Evolutionary conservation across 192 early-diverging fungal genomes (phyloP).

Genomic region (Coemansia sp.): DNA sequence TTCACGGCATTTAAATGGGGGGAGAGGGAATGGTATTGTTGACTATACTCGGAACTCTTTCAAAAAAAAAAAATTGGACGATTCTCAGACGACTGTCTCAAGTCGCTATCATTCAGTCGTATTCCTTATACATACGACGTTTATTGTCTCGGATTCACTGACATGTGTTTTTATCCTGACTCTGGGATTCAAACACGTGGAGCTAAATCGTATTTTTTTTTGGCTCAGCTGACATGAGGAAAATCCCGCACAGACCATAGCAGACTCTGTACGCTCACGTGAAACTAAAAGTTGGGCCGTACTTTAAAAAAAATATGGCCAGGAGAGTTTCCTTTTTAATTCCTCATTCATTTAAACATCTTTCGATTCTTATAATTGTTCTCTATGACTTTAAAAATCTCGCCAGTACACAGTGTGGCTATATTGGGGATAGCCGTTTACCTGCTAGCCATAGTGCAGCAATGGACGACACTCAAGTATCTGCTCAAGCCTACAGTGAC

Average conservation of each 20-base stretch:
- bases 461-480: slow-evolving; percentile 28
- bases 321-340: background rate
- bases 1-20: background rate
- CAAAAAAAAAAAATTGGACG: background rate
- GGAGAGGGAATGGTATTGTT: background rate
- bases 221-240: background rate
- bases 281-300: background rate
- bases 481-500: slow-evolving; percentile 42
- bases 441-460: slow-evolving; percentile 14
- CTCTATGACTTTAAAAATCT: background rate
- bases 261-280: background rate
- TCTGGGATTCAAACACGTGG: slow-evolving; percentile 31
- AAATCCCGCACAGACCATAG: background rate
- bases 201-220: slow-evolving; percentile 11
- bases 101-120: slow-evolving; percentile 1
- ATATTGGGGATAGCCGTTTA: slow-evolving; percentile 18
- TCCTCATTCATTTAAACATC: background rate
- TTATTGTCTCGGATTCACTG: slow-evolving; percentile 30
- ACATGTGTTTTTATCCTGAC: slow-evolving; percentile 20
- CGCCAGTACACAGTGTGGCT: slow-evolving; percentile 10
- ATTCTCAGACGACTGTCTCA: slow-evolving; percentile 1
- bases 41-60: background rate
- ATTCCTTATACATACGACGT: slow-evolving; percentile 22
- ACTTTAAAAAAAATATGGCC: no score
- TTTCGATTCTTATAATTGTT: background rate